Evolutionary conservation across 2,329 filamentous ascomycete species (phyloP), one percentile per base, ranked within the genome.

Genomic region (Alternaria arbusti): DNA sequence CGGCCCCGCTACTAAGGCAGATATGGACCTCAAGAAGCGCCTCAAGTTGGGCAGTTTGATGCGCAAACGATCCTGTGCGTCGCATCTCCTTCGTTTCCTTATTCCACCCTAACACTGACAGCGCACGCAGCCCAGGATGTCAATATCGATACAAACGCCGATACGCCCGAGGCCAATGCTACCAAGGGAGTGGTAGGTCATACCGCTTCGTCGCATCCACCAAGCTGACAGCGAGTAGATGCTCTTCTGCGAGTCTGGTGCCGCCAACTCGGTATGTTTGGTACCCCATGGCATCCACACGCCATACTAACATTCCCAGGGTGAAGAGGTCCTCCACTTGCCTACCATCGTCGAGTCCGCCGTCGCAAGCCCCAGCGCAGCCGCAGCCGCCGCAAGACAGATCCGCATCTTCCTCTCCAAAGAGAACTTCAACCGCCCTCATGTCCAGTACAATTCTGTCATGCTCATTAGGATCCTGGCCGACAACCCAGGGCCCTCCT

Each of bases 261-360:
- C 86, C 56, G 83, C 86, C 61, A 86, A 87, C 74, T 82, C 72
- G 64, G 74, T 78, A 74, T 58, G 73, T 7, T 22, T 15, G 26
- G n/a, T 17, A 6, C 4, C 58, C 15, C 13, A 30, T 12, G 30
- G 6, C 4, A 3, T 7, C 2, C 15, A 30, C 8, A 12, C 17
- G 23, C 12, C 25, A 25, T 40, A 30, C 60, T 74, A 32, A 74
- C 79, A 58, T 23, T 4, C 4, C n/a, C 61, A 93, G 87, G 92
- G 90, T 76, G 92, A 96, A 79, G 96, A 98, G 83, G 94, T 97
- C 67, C 89, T 97, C 63, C 93, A 94, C 77, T 90, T 98, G 36
- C 96, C 96, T 9, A 88, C 90, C 63, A 97, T 99, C 70, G 96
- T 99, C 83, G 96, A 98, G 76, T 89, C 91, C 56, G 94, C 94